Conservation (phyloP, 371 early-diverging fungal species). For the Paraphysoderma sedebokerense region DNA sequence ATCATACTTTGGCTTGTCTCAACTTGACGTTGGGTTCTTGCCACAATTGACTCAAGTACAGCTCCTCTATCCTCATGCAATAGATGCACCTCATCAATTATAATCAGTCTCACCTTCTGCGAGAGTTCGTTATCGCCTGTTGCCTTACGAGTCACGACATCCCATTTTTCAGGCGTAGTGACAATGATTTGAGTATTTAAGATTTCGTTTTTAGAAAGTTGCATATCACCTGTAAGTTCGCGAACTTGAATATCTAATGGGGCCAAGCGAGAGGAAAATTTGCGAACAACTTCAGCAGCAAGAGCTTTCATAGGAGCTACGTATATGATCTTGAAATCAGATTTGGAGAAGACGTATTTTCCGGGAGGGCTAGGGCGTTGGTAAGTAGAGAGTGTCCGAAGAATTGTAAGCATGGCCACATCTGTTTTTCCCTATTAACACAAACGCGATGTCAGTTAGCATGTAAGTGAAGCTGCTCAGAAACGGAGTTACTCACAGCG, state of each 20-base stretch:
- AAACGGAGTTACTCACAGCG: conserved; percentile 43
- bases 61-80: conserved; percentile 97
- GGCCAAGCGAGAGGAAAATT: conserved; percentile 68
- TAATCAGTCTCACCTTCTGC: conserved; percentile 59
- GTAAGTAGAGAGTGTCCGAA: conserved; percentile 39
- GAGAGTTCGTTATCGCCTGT: conserved; percentile 82
- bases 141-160: conserved; percentile 94
- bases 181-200: conserved; percentile 88
- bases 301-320: conserved; percentile 99
- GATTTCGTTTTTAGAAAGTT: conserved; percentile 83
- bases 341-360: conserved; percentile 7
- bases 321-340: conserved; percentile 92
- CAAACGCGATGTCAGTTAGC: conserved; percentile 11
- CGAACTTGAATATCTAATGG: conserved; percentile 72
- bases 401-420: conserved; percentile 84
- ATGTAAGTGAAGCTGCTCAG: conserved; percentile 15
- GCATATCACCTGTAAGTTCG: conserved; percentile 96
- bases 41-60: conserved; percentile 94
- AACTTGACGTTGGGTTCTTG: conserved; percentile 82
- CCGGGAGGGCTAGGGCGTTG: no score
- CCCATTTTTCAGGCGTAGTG: conserved; percentile 99
- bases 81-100: conserved; percentile 99
- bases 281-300: conserved; percentile 90
- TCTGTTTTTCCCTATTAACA: conserved; percentile 41
- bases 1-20: conserved; percentile 86